Conservation (phyloP, 768 basidiomycete species). For the Boletus huronensis region DNA sequence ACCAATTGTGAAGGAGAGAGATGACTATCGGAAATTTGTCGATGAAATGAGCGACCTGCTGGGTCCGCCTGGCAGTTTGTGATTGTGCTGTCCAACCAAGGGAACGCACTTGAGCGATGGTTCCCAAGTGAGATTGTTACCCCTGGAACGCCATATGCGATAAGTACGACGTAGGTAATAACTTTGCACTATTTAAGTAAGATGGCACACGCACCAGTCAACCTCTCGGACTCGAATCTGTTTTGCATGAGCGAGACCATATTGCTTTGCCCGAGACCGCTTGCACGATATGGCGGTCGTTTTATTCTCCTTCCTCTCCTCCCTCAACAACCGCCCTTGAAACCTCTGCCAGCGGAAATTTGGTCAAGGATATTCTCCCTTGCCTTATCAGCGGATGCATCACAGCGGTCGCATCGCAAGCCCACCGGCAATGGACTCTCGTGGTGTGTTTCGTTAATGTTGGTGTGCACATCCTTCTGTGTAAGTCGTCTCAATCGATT, state of each 20-base stretch:
- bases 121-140: not conserved
- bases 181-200: too few relatives aligned
- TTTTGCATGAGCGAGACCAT: conserved; percentile 38
- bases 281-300: conserved; percentile 53
- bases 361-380: conserved; percentile 62
- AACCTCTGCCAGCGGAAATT: conserved; percentile 63
- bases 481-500: conserved; percentile 27
- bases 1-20: conserved; percentile 42
- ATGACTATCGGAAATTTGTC: conserved; percentile 74
- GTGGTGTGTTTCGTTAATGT: conserved; percentile 30
- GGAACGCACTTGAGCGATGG: not conserved
- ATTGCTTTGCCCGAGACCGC: conserved; percentile 65
- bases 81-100: not conserved
- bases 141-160: not conserved
- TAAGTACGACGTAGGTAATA: not conserved
- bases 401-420: conserved; percentile 9
- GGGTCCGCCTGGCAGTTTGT: conserved; percentile 21
- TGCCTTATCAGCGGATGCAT: conserved; percentile 19
- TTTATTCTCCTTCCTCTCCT: conserved; percentile 68
- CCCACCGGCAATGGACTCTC: not conserved
- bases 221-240: not conserved
- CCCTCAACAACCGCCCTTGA: conserved; percentile 48
- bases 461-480: conserved; percentile 40
- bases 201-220: not conserved
- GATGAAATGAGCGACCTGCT: conserved; percentile 74